These are phyloP conservation scores for Salix koriyanagi DNA, from an alignment of 345 rosid species.

Conservation along the genomic window DNA sequence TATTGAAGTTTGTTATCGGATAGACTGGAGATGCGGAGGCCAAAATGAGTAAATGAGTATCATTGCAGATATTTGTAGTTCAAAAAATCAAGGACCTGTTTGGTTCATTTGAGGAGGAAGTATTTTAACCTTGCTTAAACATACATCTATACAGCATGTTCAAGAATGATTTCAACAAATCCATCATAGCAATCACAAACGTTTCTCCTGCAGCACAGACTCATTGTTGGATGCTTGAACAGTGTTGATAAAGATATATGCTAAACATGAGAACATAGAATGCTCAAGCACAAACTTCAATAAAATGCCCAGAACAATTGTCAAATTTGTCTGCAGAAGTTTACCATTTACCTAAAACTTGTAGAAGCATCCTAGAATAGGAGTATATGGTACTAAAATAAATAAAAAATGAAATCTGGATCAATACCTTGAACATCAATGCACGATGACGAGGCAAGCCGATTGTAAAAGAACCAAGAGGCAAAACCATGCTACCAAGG, in stretches of 20 bases:
- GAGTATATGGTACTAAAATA: not conserved
- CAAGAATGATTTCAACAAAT: not conserved
- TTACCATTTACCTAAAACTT: not conserved
- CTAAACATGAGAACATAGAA: not conserved
- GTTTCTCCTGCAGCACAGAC: not conserved
- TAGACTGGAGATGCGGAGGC: not conserved
- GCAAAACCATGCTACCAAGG: slow-evolving; percentile 79
- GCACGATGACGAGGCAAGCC: slow-evolving; percentile 99
- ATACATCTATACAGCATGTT: not conserved
- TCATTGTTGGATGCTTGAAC: not conserved
- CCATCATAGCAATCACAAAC: not conserved
- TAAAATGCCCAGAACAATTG: not conserved
- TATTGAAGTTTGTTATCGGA: not conserved
- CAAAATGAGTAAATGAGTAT: not conserved
- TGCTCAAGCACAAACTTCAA: not conserved
- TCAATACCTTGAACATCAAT: slow-evolving; percentile 78
- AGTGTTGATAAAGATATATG: not conserved
- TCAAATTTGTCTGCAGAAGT: not conserved
- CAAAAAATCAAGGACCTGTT: not conserved
- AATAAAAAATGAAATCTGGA: not conserved
- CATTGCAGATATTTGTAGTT: not conserved
- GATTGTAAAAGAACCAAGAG: slow-evolving; percentile 81
- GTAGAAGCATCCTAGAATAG: not conserved
- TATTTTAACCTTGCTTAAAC: not conserved
- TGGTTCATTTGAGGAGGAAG: not conserved